phyloP scores from a whole-genome alignment of 2,329 filamentous ascomycete genomes.

The Cytospora mali region DNA sequence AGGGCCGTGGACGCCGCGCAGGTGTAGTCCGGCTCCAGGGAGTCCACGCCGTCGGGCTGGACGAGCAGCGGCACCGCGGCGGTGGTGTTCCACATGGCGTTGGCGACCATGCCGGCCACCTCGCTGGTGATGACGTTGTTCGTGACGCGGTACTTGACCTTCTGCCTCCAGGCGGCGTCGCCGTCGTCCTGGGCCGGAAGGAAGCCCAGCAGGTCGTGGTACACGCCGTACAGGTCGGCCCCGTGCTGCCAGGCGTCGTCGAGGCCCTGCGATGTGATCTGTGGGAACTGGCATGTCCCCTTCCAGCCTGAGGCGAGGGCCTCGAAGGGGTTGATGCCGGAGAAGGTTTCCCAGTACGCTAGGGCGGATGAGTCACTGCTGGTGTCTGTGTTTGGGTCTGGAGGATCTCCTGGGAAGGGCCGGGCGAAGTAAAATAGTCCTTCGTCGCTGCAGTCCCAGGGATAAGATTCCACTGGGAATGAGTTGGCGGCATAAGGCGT shows the following conservation, averaged over 20 bases:
- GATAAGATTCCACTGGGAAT: slow-evolving; percentile 72
- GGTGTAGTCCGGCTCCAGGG: slow-evolving; percentile 72
- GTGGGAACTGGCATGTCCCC: slow-evolving; percentile 78
- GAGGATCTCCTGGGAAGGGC: slow-evolving; percentile 43
- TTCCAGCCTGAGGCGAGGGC: slow-evolving; percentile 62
- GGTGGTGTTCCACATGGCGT: slow-evolving; percentile 64
- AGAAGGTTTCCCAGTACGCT: slow-evolving; percentile 69
- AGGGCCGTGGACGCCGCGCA: slow-evolving; percentile 56
- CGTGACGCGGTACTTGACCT: slow-evolving; percentile 70
- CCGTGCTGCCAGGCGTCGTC: slow-evolving; percentile 78
- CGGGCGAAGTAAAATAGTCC: slow-evolving; percentile 71
- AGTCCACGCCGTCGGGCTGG: slow-evolving; percentile 64
- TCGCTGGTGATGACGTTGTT: slow-evolving; percentile 83
- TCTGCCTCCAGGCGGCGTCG: slow-evolving; percentile 43
- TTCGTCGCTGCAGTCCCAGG: slow-evolving; percentile 73
- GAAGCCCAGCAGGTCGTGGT: slow-evolving; percentile 69
- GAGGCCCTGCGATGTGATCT: slow-evolving; percentile 72
- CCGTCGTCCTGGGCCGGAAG: slow-evolving; percentile 54
- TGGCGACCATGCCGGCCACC: slow-evolving; percentile 74
- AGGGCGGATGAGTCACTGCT: slow-evolving; percentile 44
- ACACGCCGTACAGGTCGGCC: slow-evolving; percentile 75
- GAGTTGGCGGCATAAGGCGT: slow-evolving; percentile 79
- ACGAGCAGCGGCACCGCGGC: slow-evolving; percentile 50
- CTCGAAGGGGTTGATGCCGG: slow-evolving; percentile 62
- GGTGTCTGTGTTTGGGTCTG: slow-evolving; percentile 14